These are phyloP conservation scores for Xylaria sp. DNA, from an alignment of 2,329 filamentous ascomycete species.

Conservation along the genomic window DNA sequence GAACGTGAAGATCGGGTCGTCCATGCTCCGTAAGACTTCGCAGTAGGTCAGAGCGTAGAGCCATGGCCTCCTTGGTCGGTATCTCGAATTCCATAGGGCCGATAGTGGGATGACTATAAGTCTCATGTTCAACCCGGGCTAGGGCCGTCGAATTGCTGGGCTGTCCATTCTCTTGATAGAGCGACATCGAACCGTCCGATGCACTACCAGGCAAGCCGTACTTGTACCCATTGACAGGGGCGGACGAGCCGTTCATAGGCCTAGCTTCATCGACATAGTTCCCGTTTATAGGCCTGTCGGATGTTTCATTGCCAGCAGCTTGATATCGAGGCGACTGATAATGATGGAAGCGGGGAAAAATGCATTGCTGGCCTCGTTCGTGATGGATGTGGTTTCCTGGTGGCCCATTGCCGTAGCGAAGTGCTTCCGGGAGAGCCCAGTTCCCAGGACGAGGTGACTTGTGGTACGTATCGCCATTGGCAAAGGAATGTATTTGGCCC, in stretches of 20 bases:
- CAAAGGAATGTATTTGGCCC: too few species aligned
- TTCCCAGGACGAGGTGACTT: too few species aligned
- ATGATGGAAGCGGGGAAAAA: too few species aligned
- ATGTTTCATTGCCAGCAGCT: too few species aligned
- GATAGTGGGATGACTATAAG: background rate
- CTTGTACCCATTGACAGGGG: conserved; percentile 6
- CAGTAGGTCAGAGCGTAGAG: conserved; percentile 28
- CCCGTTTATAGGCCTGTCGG: too few species aligned
- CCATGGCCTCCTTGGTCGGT: conserved; percentile 6
- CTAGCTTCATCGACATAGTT: too few species aligned
- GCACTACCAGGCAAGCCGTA: conserved; percentile 12
- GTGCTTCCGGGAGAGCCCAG: too few species aligned
- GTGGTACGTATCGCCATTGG: too few species aligned
- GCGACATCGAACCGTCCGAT: conserved; percentile 17
- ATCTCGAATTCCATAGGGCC: conserved; percentile 19
- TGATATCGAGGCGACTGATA: too few species aligned
- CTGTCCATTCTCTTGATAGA: background rate
- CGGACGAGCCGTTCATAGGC: background rate
- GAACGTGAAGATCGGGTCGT: conserved; percentile 14
- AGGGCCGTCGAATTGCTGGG: conserved; percentile 1
- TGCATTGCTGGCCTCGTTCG: too few species aligned
- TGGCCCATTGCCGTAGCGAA: too few species aligned
- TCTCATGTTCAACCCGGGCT: background rate
- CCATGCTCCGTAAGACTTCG: conserved; percentile 28
- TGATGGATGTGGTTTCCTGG: too few species aligned